Percentiles rank a stretch among this genome's conserved stretches.
Conservation (phyloP, 1,139 yeast genomes). For the Yamadazyma mexicana region DNA sequence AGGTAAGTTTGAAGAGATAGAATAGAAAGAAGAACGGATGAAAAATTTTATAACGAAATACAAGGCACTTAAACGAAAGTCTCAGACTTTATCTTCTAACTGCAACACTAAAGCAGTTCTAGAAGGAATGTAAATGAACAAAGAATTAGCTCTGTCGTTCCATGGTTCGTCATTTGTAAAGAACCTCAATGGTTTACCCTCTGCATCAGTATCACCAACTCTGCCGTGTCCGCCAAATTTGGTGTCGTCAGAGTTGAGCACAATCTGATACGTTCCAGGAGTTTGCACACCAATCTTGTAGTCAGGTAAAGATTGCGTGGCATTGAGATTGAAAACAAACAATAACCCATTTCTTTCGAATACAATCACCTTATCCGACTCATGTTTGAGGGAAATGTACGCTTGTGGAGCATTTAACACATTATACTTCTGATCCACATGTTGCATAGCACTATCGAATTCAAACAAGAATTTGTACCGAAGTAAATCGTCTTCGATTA, state of each 20-base stretch:
- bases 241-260: constrained; percentile 70
- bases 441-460: constrained; percentile 85
- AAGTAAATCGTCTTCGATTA: constrained; percentile 74
- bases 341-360: constrained; percentile 86
- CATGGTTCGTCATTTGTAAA: constrained; percentile 74
- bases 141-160: constrained; percentile 75
- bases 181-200: constrained; percentile 41
- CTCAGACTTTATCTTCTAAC: constrained; percentile 15
- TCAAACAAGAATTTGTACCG: constrained; percentile 75
- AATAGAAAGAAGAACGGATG: constrained; percentile 1
- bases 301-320: constrained; percentile 77
- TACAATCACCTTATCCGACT: constrained; percentile 81
- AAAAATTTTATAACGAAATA: neutral
- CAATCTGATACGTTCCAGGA: constrained; percentile 74
- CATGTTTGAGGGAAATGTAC: constrained; percentile 84
- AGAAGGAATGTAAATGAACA: constrained; percentile 81
- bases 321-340: constrained; percentile 88
- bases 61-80: neutral
- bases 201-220: constrained; percentile 52
- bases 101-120: constrained; percentile 69
- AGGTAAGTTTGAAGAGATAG: constrained; percentile 30
- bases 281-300: constrained; percentile 85
- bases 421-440: constrained; percentile 63
- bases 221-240: constrained; percentile 83
- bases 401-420: constrained; percentile 82